Evolutionary conservation across 345 rosid species (phyloP), one percentile per base, ranked within the genome.

Genomic region (Aegle marmelos): DNA sequence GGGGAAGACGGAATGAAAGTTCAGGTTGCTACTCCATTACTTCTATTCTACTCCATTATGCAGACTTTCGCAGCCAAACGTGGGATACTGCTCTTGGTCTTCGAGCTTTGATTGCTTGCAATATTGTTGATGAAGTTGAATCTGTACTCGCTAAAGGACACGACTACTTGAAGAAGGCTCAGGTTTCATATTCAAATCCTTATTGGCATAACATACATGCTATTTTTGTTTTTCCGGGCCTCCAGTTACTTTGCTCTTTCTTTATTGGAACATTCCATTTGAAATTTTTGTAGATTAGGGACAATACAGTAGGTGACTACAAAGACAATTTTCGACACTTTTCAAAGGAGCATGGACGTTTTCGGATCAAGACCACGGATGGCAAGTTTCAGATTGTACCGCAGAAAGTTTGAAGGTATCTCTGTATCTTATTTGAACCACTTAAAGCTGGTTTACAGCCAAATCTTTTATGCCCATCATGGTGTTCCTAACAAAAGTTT

Each of bases 1-100:
- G 99, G 94, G 66, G 98, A 95, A 85, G 99, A 95, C 82, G 99
- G 98, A 80, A 90, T 95, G 90, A 95, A 93, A 82, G 87, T 92
- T 91, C 96, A 90, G 93, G 94, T 83, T 59, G 27, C 19, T 37
- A 22, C 30, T 16, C 10, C 82, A 75, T 45, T 59, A 69, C 67
- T 71, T 3, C 33, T 31, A 31, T 31, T 31, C 33, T 53, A 19
- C 22, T 10, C 28, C n/a, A n/a, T 9, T 33, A n/a, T 53, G 78
- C 86, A 94, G 97, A 88, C 91, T 77, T 90, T 92, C 96, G 97
- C 57, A 92, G 97, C 70, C 99, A 93, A 75, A 72, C 81, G 13
- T 95, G 99, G 99, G 98, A 95, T 74, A 83, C 95, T 6, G 89
- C 86, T 59, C 87, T 92, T 57, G 90, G 94, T 0, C 80, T 93